These are phyloP conservation scores for Wickerhamiella spandovensis DNA, from an alignment of 805 yeast species.

Conservation along the genomic window DNA sequence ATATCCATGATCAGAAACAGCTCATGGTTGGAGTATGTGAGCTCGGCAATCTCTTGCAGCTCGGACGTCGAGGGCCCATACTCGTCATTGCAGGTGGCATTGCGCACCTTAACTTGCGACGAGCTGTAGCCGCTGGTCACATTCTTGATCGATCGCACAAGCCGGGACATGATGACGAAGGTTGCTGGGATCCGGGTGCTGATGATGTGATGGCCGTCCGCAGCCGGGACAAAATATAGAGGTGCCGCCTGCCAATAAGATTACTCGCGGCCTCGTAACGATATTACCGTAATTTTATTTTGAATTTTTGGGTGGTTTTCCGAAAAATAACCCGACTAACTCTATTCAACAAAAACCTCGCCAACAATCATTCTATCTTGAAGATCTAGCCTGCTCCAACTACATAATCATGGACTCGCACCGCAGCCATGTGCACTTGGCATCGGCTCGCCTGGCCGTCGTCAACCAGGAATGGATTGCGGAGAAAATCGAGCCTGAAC, in stretches of 20 bases:
- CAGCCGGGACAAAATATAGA: no score
- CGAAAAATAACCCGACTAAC: not conserved
- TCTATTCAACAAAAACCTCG: no score
- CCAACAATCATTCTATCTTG: no score
- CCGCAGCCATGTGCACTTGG: slow-evolving; percentile 21
- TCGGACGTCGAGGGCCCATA: slow-evolving; percentile 69
- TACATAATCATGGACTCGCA: slow-evolving; percentile 21
- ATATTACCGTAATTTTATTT: no score
- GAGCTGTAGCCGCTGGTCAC: slow-evolving; percentile 80
- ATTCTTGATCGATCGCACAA: slow-evolving; percentile 76
- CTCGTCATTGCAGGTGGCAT: slow-evolving; percentile 77
- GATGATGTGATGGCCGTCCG: not conserved
- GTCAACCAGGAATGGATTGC: slow-evolving; percentile 22
- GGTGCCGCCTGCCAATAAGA: no score
- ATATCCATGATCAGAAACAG: slow-evolving; percentile 87
- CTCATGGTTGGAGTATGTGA: slow-evolving; percentile 58
- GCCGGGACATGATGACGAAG: slow-evolving; percentile 45
- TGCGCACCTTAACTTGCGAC: slow-evolving; percentile 77
- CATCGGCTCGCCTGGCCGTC: slow-evolving; percentile 17
- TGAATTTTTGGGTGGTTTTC: not conserved
- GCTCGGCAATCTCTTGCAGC: slow-evolving; percentile 71
- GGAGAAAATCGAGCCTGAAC: slow-evolving; percentile 21
- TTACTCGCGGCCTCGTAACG: not conserved
- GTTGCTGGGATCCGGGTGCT: not conserved
- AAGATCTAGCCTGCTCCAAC: not conserved